These are phyloP conservation scores for Gamsiella multidivaricata DNA, from an alignment of 192 early-diverging fungal genomes.

Conservation along the genomic window DNA sequence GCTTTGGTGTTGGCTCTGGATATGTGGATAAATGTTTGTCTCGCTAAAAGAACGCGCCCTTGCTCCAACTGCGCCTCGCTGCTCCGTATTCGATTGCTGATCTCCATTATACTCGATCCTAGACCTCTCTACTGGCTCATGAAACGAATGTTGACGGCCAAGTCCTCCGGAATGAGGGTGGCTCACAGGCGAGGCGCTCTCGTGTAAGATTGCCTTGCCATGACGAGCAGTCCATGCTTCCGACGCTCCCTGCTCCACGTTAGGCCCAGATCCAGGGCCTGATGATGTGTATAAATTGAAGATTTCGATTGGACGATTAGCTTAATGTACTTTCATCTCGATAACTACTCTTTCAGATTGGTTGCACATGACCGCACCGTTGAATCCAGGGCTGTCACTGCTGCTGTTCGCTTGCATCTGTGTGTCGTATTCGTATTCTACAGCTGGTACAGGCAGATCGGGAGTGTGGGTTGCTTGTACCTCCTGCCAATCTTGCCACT, in stretches of 20 bases:
- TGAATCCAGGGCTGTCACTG: neutral
- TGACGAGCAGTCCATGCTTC: neutral
- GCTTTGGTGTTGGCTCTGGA: constrained; percentile 12
- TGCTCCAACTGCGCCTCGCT: neutral
- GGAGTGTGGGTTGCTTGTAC: constrained; percentile 40
- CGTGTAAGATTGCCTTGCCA: neutral
- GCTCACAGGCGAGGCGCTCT: neutral
- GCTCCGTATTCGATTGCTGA: neutral
- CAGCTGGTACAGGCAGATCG: too few species aligned
- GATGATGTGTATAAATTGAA: too few species aligned
- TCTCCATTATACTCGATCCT: neutral
- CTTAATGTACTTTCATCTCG: too few species aligned
- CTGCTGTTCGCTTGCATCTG: neutral
- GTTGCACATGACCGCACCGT: neutral
- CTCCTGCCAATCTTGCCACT: constrained; percentile 56
- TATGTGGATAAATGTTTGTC: constrained; percentile 31
- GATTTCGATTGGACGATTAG: too few species aligned
- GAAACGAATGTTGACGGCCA: constrained; percentile 38
- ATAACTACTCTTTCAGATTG: too few species aligned
- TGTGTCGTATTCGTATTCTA: neutral
- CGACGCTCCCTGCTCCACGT: neutral
- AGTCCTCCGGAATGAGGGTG: neutral
- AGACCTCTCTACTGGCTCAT: constrained; percentile 7
- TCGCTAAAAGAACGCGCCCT: constrained; percentile 49
- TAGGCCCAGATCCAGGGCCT: neutral